A percentile compares a stretch with the other conserved stretches of the same genome.
These are phyloP conservation scores for Arthrobotrys entomopaga DNA, from an alignment of 2,329 filamentous ascomycete species.

Conservation along the genomic window DNA sequence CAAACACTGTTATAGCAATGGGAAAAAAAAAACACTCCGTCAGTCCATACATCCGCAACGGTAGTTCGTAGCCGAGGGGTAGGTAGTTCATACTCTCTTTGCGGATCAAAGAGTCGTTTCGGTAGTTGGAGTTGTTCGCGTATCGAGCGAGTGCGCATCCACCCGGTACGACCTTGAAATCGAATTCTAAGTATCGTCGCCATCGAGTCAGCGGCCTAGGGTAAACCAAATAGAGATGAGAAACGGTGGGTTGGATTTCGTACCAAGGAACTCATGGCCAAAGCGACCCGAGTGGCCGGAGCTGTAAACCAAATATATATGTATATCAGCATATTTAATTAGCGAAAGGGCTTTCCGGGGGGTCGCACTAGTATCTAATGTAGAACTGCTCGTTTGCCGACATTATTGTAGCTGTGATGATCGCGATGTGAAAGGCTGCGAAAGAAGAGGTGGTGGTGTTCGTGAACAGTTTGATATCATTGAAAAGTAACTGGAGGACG, in stretches of 20 bases:
- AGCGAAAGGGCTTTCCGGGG: constrained; percentile 55
- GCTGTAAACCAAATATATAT: constrained; percentile 67
- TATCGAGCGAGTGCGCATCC: constrained; percentile 95
- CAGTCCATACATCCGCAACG: neutral
- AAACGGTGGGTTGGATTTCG: constrained; percentile 56
- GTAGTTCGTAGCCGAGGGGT: neutral
- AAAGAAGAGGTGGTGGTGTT: neutral
- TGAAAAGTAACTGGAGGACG: constrained; percentile 27
- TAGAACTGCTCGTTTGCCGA: constrained; percentile 87
- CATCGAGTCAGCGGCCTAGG: constrained; percentile 53
- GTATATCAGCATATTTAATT: constrained; percentile 13
- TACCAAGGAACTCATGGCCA: constrained; percentile 97
- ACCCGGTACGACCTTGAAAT: constrained; percentile 91
- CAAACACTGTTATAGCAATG: constrained; percentile 76
- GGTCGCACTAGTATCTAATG: constrained; percentile 88
- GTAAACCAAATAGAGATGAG: neutral
- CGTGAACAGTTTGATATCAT: neutral
- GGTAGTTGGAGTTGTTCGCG: constrained; percentile 99
- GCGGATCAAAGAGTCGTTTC: constrained; percentile 96
- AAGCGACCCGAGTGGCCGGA: constrained; percentile 97
- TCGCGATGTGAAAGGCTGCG: constrained; percentile 5
- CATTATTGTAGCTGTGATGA: constrained; percentile 68
- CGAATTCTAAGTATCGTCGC: constrained; percentile 76
- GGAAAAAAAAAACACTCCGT: constrained; percentile 1
- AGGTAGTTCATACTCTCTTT: constrained; percentile 84